These are phyloP conservation scores for Agapanthus africanus DNA, from an alignment of 106 monocot species.

Conservation along the genomic window DNA sequence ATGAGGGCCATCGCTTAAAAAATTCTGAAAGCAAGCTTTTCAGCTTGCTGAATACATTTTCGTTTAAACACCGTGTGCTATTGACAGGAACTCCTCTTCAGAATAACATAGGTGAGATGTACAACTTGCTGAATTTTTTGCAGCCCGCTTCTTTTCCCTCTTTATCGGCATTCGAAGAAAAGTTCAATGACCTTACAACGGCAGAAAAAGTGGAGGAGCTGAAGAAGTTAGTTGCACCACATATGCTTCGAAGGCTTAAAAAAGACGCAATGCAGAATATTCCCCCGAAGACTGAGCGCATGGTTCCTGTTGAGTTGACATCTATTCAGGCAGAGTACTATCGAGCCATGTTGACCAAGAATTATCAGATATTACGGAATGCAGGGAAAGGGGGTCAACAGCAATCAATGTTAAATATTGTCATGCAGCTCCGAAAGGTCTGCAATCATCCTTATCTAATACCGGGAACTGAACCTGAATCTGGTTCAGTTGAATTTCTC, in stretches of 20 bases:
- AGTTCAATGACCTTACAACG: conserved; percentile 84
- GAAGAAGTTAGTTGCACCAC: conserved; percentile 93
- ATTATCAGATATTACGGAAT: conserved; percentile 85
- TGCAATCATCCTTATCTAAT: conserved; percentile 99
- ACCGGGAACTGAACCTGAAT: conserved; percentile 89
- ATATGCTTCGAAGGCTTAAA: conserved; percentile 91
- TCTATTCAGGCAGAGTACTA: conserved; percentile 96
- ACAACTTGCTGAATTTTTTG: conserved; percentile 86
- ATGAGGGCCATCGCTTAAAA: conserved; percentile 93
- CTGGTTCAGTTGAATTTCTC: conserved; percentile 75
- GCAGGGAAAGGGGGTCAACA: conserved; percentile 83
- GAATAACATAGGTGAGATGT: conserved; percentile 98
- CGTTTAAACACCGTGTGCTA: conserved; percentile 82
- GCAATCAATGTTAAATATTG: conserved; percentile 92
- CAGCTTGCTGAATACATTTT: conserved; percentile 74
- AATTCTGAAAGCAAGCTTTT: conserved; percentile 93
- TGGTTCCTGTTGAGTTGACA: conserved; percentile 91
- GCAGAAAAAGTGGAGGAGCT: conserved; percentile 92
- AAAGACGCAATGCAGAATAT: conserved; percentile 98
- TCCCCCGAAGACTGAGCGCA: conserved; percentile 89
- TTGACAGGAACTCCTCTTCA: conserved; percentile 96
- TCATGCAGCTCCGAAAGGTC: conserved; percentile 94
- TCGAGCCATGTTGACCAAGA: conserved; percentile 93
- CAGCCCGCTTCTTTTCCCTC: conserved; percentile 89
- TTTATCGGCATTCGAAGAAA: conserved; percentile 82